Evolutionary conservation across 345 rosid species (phyloP).

Genomic region (Hibiscus mutabilis): DNA sequence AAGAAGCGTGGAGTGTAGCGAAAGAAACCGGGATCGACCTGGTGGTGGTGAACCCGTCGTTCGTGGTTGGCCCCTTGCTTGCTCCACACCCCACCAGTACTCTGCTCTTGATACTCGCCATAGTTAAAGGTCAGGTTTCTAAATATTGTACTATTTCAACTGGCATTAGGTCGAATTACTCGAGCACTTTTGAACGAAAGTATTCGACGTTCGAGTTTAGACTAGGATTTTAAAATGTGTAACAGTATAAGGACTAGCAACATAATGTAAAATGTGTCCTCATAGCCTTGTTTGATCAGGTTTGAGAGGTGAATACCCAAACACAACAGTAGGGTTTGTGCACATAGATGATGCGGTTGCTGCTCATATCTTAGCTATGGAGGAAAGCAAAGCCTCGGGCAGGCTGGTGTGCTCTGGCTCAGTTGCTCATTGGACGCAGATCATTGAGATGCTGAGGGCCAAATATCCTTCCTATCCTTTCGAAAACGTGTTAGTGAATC

Average conservation of each 20-base stretch:
- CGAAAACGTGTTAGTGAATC: conserved; percentile 41
- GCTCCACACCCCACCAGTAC: conserved; percentile 82
- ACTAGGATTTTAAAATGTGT: too few species aligned
- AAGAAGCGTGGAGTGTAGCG: conserved; percentile 84
- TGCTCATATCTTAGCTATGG: conserved; percentile 74
- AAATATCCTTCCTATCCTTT: conserved; percentile 65
- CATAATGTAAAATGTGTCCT: neutral
- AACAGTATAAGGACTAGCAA: neutral
- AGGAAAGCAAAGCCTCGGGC: conserved; percentile 59
- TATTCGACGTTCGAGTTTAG: too few species aligned
- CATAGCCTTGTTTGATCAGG: conserved; percentile 23
- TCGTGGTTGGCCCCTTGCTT: conserved; percentile 79
- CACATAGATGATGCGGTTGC: conserved; percentile 77
- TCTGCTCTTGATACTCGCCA: conserved; percentile 41
- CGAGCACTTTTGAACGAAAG: too few species aligned
- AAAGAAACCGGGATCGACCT: conserved; percentile 56
- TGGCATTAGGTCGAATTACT: too few species aligned
- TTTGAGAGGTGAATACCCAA: conserved; percentile 57
- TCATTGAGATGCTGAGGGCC: conserved; percentile 58
- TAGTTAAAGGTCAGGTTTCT: conserved; percentile 47
- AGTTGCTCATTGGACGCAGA: conserved; percentile 73
- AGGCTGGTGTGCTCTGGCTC: conserved; percentile 67
- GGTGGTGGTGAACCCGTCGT: conserved; percentile 79
- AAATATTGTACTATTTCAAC: neutral
- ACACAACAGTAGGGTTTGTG: conserved; percentile 67